These are phyloP conservation scores for Garcia nutans DNA, from an alignment of 345 rosid genomes.

Conservation along the genomic window DNA sequence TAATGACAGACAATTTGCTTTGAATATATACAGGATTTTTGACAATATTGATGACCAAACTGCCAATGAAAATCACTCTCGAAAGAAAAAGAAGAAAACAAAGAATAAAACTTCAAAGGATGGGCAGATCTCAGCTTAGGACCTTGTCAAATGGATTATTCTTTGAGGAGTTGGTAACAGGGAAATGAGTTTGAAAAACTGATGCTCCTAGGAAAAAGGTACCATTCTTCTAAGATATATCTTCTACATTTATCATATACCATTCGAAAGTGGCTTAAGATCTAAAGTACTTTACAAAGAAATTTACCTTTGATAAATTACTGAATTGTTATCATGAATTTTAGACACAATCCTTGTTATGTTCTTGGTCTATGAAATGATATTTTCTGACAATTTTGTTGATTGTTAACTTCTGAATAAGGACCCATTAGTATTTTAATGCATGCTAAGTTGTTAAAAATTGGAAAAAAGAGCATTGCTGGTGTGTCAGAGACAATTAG, in stretches of 20 bases:
- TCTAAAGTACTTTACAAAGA: neutral
- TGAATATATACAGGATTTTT: constrained; percentile 10
- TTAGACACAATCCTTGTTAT: neutral
- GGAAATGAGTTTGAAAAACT: constrained; percentile 40
- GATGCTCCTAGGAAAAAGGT: constrained; percentile 57
- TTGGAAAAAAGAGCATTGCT: too few relatives aligned
- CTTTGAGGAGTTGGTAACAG: constrained; percentile 45
- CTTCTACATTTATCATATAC: too few relatives aligned
- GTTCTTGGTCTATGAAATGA: neutral
- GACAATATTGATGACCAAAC: constrained; percentile 1
- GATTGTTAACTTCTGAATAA: too few relatives aligned
- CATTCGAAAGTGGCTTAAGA: neutral
- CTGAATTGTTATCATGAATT: neutral
- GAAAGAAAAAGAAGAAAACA: constrained; percentile 33
- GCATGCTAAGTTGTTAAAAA: too few relatives aligned
- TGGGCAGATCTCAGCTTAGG: constrained; percentile 22
- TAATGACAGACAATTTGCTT: neutral
- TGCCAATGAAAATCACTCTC: constrained; percentile 24
- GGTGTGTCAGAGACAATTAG: too few relatives aligned
- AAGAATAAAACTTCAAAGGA: constrained; percentile 12
- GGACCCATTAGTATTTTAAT: too few relatives aligned
- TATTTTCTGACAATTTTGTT: too few relatives aligned
- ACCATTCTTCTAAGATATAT: neutral
- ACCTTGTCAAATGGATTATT: neutral
- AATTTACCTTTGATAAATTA: neutral